Evolutionary conservation across 768 basidiomycete species (phyloP), one percentile per base, ranked within the genome.

Genomic region (Tephrocybe sp.): DNA sequence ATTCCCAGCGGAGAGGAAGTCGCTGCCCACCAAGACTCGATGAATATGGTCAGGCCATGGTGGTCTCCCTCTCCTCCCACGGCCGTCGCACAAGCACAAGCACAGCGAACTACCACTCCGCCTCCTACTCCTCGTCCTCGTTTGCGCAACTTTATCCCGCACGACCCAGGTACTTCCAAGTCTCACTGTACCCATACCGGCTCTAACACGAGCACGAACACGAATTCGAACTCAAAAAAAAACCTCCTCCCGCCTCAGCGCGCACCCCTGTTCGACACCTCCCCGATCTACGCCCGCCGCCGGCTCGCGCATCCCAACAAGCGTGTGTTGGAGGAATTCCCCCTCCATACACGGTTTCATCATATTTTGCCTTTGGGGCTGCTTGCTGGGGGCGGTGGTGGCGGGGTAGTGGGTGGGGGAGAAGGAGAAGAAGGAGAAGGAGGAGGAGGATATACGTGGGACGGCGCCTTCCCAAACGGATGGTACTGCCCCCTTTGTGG

Each of bases 401-500:
- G 64, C 5, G 63, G 64, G 3, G 58, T 63, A 28, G 61, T 63
- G 16, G 51, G 52, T 18, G 54, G n/a, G n/a, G n/a, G n/a, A n/a
- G n/a, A n/a, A n/a, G n/a, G n/a, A n/a, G n/a, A n/a, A n/a, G n/a
- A n/a, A n/a, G n/a, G n/a, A n/a, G n/a, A n/a, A n/a, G n/a, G n/a
- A n/a, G n/a, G n/a, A n/a, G n/a, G n/a, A n/a, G n/a, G n/a, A n/a
- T n/a, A n/a, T n/a, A 52, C 22, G 53, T 62, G 25, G n/a, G 69
- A 70, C 26, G 69, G 66, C 30, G 61, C 57, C 1, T 69, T 80
- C 44, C 74, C 71, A 25, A 54, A 55, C 1, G 81, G 80, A 6
- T 83, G 79, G 79, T 72, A 69, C 50, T 82, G 81, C 51, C 49
- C 21, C 2, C 42, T 52, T 0, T 82, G 81, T 49, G 79, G 80